phyloP scores from a whole-genome alignment of 306 rosid species.

The Notholithocarpus densiflorus region DNA sequence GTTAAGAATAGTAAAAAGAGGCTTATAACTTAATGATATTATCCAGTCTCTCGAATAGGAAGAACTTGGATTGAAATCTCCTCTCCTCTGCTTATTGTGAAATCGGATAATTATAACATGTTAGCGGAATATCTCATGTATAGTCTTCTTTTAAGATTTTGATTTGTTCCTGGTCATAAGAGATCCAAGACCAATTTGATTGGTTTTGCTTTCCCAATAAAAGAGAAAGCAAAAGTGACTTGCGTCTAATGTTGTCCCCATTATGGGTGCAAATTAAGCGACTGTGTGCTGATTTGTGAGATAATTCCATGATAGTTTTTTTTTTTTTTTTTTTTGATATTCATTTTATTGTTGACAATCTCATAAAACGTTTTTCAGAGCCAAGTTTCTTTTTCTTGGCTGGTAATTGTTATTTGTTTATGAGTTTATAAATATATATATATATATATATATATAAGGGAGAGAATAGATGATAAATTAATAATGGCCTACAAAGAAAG shows the following conservation, averaged over 20 bases:
- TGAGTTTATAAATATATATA: neutral
- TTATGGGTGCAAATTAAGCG: conserved; percentile 22
- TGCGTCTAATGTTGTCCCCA: neutral
- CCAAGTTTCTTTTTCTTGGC: neutral
- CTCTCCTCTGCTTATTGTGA: too few species aligned
- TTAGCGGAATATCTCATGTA: too few species aligned
- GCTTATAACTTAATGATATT: too few species aligned
- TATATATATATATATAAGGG: too few species aligned
- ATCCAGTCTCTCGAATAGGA: too few species aligned
- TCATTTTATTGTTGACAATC: neutral
- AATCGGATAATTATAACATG: too few species aligned
- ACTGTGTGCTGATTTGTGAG: neutral
- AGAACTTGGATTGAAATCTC: too few species aligned
- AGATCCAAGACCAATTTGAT: neutral
- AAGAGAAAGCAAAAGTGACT: neutral
- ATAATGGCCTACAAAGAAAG: too few species aligned
- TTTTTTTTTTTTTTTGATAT: too few species aligned
- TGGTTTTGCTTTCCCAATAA: conserved; percentile 14
- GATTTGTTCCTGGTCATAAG: neutral
- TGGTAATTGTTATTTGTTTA: neutral
- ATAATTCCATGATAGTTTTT: neutral
- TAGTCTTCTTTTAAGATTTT: neutral
- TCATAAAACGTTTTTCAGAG: neutral
- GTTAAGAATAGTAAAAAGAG: neutral
- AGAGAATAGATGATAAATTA: neutral